Evolutionary conservation across 441 rosid species (phyloP).

Genomic region (Pelargonium fulgidum): DNA sequence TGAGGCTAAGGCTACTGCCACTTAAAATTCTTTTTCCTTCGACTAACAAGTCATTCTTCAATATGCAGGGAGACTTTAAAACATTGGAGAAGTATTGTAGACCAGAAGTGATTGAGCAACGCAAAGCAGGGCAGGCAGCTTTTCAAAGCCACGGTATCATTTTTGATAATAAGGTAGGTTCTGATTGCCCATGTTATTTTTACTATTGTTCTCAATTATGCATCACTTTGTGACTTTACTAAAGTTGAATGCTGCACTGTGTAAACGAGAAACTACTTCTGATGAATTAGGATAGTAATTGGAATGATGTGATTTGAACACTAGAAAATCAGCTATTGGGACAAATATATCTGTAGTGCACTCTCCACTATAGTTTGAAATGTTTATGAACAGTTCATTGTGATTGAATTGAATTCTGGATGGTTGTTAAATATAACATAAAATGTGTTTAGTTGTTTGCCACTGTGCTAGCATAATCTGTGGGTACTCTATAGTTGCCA

Average conservation of each 20-base stretch:
- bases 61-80: constrained; percentile 57
- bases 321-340: no score
- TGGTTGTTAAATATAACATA: not conserved
- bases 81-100: constrained; percentile 74
- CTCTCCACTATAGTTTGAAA: not conserved
- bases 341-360: not conserved
- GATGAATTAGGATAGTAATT: not conserved
- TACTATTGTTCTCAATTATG: not conserved
- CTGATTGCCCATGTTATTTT: not conserved
- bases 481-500: no score
- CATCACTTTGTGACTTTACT: not conserved
- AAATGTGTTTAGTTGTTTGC: no score
- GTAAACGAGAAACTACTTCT: not conserved
- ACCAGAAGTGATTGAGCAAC: constrained; percentile 63
- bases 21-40: constrained; percentile 5
- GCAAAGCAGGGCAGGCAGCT: constrained; percentile 69
- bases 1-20: not conserved
- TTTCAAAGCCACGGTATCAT: constrained; percentile 56
- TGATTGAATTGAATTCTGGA: not conserved
- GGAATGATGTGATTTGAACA: not conserved
- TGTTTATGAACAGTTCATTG: not conserved
- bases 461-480: no score
- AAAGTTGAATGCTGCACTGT: not conserved
- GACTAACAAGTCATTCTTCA: constrained; percentile 1
- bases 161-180: constrained; percentile 70